Conservation (phyloP, 441 rosid genomes). For the Syzygium syzygioides region DNA sequence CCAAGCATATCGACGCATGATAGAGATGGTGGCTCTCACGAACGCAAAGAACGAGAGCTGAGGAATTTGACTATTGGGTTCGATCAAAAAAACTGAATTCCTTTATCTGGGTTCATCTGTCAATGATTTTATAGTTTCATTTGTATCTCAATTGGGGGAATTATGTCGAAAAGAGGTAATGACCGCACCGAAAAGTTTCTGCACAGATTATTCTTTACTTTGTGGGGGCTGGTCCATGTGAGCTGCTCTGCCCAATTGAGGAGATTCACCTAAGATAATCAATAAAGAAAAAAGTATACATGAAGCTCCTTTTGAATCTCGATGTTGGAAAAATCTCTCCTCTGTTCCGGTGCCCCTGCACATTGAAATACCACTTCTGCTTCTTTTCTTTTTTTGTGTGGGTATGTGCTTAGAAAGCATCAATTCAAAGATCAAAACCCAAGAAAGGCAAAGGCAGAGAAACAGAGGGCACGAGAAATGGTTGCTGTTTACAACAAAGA, state of each 20-base stretch:
- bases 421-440: conserved; percentile 8
- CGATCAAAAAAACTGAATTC: neutral
- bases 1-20: neutral
- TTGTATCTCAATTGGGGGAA: no score
- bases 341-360: neutral
- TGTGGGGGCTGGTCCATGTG: neutral
- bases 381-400: neutral
- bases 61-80: neutral
- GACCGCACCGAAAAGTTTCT: neutral
- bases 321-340: neutral
- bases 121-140: no score
- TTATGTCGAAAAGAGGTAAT: neutral
- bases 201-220: neutral
- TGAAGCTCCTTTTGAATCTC: neutral
- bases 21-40: neutral
- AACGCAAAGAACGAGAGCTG: neutral
- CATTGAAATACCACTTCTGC: neutral
- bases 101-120: neutral
- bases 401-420: neutral
- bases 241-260: neutral
- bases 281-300: neutral
- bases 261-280: neutral
- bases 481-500: conserved; percentile 81
- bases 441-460: neutral
- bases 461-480: conserved; percentile 24